Conservation (phyloP, 306 rosid species). For the Calophaca sinica region DNA sequence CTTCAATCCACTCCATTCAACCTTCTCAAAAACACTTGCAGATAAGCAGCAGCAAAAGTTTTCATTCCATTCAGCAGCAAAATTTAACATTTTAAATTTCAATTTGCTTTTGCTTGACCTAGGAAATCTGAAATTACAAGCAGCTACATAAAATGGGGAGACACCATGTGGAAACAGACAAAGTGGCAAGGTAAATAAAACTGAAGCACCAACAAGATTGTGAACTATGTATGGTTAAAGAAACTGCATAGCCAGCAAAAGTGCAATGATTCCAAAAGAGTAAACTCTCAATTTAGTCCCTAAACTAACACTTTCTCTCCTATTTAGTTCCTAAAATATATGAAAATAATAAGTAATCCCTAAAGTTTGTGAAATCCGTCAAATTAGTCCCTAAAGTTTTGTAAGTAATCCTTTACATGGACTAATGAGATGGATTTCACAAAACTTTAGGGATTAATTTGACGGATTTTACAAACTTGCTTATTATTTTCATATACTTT, state of each 20-base stretch:
- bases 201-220: constrained; percentile 6
- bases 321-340: no score
- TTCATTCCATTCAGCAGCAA: constrained; percentile 2
- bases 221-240: neutral
- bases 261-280: neutral
- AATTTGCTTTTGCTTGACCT: constrained; percentile 31
- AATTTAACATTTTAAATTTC: constrained; percentile 19
- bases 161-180: constrained; percentile 1
- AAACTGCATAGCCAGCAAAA: constrained; percentile 18
- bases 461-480: no score
- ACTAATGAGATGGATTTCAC: no score
- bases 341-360: no score
- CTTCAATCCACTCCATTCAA: constrained; percentile 8
- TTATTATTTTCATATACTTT: no score
- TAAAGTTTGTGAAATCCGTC: no score
- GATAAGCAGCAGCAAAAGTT: neutral
- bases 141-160: constrained; percentile 24
- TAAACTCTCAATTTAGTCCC: no score
- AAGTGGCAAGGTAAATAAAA: constrained; percentile 24
- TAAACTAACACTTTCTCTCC: no score
- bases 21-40: constrained; percentile 20
- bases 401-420: no score
- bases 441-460: no score
- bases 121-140: constrained; percentile 26
- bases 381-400: no score